Conservation (phyloP, 495 filamentous ascomycete genomes). For the Aspergillus bridgeri region DNA sequence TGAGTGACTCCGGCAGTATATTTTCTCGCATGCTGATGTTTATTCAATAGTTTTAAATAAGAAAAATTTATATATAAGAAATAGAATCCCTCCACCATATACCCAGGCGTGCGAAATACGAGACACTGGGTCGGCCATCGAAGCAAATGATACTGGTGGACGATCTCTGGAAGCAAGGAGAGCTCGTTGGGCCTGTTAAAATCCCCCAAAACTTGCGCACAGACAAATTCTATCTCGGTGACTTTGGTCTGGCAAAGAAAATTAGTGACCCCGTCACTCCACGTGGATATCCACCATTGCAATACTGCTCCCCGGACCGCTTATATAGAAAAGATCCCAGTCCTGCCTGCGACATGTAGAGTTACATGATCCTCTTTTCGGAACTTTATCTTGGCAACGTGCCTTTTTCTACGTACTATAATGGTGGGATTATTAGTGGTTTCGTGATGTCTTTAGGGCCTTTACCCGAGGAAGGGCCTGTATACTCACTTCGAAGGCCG, state of each 20-base stretch:
- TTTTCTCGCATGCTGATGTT: constrained; percentile 4
- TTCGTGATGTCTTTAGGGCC: constrained; percentile 17
- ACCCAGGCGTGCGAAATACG: constrained; percentile 22
- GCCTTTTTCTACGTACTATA: constrained; percentile 1
- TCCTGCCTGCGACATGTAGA: constrained; percentile 35
- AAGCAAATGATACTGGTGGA: constrained; percentile 15
- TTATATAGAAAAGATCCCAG: constrained; percentile 25
- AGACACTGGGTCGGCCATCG: constrained; percentile 23
- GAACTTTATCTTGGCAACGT: constrained; percentile 21
- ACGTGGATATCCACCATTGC: constrained; percentile 15
- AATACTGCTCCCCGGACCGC: constrained; percentile 28
- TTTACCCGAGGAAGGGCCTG: constrained; percentile 16
- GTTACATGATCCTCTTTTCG: constrained; percentile 29
- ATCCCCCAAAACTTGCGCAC: constrained; percentile 21
- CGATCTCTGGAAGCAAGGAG: constrained; percentile 18
- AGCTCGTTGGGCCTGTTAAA: constrained; percentile 18
- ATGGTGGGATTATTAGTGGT: constrained; percentile 9
- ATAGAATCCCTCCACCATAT: constrained; percentile 19
- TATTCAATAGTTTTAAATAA: constrained; percentile 20
- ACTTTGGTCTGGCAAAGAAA: constrained; percentile 48
- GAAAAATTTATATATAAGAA: constrained; percentile 23
- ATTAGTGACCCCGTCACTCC: constrained; percentile 10
- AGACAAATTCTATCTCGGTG: constrained; percentile 49
- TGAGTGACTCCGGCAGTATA: constrained; percentile 12
- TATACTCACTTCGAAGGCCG: constrained; percentile 7